A percentile compares a stretch with the other conserved stretches of the same genome.
Evolutionary conservation across 1,284 basidiomycete genomes (phyloP).

Genomic region (Ustilago esculenta): DNA sequence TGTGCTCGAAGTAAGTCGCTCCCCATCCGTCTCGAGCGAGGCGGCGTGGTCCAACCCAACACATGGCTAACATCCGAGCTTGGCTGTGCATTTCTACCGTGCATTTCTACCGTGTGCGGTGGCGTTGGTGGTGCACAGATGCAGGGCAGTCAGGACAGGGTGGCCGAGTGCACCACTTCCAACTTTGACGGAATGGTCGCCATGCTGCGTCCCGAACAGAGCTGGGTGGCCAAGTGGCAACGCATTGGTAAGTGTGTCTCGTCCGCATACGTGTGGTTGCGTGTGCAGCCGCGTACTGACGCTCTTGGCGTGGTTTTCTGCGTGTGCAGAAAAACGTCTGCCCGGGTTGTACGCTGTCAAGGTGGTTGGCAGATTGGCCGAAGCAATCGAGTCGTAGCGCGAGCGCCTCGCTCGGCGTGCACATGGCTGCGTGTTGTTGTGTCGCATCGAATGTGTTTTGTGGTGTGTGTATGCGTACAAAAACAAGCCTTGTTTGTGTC

Average conservation of each 20-base stretch:
- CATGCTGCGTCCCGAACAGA: constrained; percentile 84
- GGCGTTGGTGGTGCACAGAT: no score
- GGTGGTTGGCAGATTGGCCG: constrained; percentile 59
- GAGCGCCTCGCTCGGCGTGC: no score
- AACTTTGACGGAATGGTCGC: constrained; percentile 93
- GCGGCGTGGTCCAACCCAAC: no score
- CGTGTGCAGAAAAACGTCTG: constrained; percentile 59
- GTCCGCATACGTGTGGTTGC: not conserved
- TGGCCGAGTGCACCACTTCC: constrained; percentile 87
- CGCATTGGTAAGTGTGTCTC: constrained; percentile 44
- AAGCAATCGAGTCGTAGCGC: constrained; percentile 40
- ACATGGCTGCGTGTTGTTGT: no score
- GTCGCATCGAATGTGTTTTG: no score
- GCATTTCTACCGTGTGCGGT: no score
- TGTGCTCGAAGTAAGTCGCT: constrained; percentile 79
- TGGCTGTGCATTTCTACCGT: no score
- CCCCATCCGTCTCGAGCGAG: not conserved
- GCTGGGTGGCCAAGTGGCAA: constrained; percentile 81
- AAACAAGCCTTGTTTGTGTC: constrained; percentile 11
- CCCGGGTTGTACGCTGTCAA: constrained; percentile 66
- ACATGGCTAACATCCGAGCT: no score
- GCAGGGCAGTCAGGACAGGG: constrained; percentile 84
- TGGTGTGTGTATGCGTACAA: no score
- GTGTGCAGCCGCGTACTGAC: constrained; percentile 25
- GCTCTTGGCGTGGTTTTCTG: not conserved